Percentiles rank a stretch among this genome's conserved stretches.
Evolutionary conservation across 257 asterid species (phyloP).

Genomic region (Solanum sejunctum): DNA sequence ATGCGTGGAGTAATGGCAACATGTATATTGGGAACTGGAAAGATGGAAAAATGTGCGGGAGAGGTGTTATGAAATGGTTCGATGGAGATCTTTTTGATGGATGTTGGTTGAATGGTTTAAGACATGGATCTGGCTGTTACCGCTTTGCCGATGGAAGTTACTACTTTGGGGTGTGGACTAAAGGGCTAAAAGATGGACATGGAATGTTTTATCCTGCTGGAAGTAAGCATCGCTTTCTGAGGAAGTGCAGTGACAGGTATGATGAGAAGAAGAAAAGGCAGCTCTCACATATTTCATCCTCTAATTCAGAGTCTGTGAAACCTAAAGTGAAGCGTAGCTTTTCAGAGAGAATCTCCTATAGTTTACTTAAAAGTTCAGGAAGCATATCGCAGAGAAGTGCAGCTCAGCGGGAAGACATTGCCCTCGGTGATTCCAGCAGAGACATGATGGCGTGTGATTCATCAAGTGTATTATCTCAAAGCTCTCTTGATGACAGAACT

Average conservation of each 20-base stretch:
- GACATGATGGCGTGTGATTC: slow-evolving; percentile 27
- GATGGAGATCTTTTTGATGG: slow-evolving; percentile 87
- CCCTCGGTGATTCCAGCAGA: slow-evolving; percentile 19
- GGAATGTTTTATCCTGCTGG: slow-evolving; percentile 83
- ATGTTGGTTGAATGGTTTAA: slow-evolving; percentile 68
- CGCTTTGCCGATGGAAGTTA: slow-evolving; percentile 76
- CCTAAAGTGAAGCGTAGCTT: slow-evolving; percentile 41
- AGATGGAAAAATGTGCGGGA: slow-evolving; percentile 60
- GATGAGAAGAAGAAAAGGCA: slow-evolving; percentile 31
- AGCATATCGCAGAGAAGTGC: slow-evolving; percentile 26
- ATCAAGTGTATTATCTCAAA: slow-evolving; percentile 25
- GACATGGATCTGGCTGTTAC: slow-evolving; percentile 77
- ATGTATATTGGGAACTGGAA: slow-evolving; percentile 84
- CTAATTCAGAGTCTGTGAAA: slow-evolving; percentile 20
- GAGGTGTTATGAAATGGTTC: slow-evolving; percentile 91
- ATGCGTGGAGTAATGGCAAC: slow-evolving; percentile 65
- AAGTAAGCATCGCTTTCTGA: slow-evolving; percentile 24
- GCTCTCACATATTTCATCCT: slow-evolving; percentile 27
- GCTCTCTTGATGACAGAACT: slow-evolving; percentile 36
- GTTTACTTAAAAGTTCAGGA: slow-evolving; percentile 37
- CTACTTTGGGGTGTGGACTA: slow-evolving; percentile 86
- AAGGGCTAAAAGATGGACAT: slow-evolving; percentile 78
- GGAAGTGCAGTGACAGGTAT: slow-evolving; percentile 25
- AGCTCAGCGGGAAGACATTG: slow-evolving; percentile 22
- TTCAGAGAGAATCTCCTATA: slow-evolving; percentile 45